phyloP scores from a whole-genome alignment of 331 rosid species.

The Quercus phellos region DNA sequence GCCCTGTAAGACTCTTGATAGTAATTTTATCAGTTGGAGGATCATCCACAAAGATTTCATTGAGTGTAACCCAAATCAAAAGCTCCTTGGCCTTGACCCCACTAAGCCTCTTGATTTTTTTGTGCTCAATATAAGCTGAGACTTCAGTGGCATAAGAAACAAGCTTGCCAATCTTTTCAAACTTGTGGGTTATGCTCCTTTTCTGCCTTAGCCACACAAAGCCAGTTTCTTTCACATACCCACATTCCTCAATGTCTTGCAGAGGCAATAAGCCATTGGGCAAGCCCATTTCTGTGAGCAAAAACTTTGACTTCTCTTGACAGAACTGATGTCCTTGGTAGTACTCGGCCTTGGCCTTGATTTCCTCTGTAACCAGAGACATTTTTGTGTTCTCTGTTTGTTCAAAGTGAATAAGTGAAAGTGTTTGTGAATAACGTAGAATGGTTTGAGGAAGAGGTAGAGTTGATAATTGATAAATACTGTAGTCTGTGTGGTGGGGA shows the following conservation, averaged over 20 bases:
- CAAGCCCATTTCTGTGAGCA: constrained; percentile 53
- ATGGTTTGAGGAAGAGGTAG: background rate
- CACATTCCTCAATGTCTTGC: constrained; percentile 72
- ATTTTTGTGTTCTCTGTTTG: constrained; percentile 12
- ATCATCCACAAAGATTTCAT: constrained; percentile 64
- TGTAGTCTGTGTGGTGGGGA: constrained; percentile 17
- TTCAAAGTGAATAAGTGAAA: no score
- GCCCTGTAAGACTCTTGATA: constrained; percentile 57
- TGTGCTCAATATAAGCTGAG: constrained; percentile 49
- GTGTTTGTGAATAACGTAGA: background rate
- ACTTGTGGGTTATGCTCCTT: constrained; percentile 59
- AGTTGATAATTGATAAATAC: background rate
- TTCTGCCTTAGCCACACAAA: constrained; percentile 89
- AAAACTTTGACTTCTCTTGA: constrained; percentile 42
- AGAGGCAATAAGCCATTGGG: constrained; percentile 77
- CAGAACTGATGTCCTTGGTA: constrained; percentile 65
- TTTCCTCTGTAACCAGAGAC: constrained; percentile 49
- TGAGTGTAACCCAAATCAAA: constrained; percentile 59
- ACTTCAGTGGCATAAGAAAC: constrained; percentile 62
- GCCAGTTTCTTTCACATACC: constrained; percentile 52
- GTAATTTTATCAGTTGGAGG: constrained; percentile 73
- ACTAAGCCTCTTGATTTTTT: constrained; percentile 66
- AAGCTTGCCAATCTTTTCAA: constrained; percentile 62
- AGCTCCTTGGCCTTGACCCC: constrained; percentile 91
- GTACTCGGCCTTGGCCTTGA: constrained; percentile 50